Percentiles rank a stretch among this genome's conserved stretches.
phyloP scores from a whole-genome alignment of 805 yeast species.

The Phaffomyces antillensis region DNA sequence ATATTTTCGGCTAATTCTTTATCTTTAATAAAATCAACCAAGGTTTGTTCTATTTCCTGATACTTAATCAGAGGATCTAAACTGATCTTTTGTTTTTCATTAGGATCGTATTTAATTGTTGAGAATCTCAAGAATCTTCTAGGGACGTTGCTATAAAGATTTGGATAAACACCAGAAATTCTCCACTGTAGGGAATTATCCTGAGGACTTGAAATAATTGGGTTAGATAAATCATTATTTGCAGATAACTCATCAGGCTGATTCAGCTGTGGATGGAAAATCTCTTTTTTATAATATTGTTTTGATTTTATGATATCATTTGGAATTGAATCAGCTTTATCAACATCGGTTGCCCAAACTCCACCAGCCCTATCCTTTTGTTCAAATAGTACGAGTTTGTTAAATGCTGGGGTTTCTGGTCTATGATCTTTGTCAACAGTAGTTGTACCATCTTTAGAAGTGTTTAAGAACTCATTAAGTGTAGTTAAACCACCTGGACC shows the following conservation, averaged over 20 bases:
- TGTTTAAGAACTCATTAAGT: constrained; percentile 26
- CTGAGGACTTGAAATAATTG: constrained; percentile 16
- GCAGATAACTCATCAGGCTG: constrained; percentile 9
- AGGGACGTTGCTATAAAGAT: constrained; percentile 35
- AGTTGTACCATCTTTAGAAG: constrained; percentile 24
- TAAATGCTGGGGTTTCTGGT: constrained; percentile 20
- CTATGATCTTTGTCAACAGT: constrained; percentile 11
- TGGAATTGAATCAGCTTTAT: constrained; percentile 12
- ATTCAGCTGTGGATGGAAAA: constrained; percentile 20
- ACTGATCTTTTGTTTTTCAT: not conserved
- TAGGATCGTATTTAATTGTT: constrained; percentile 23
- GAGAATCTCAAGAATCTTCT: constrained; percentile 31
- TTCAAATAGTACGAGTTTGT: constrained; percentile 33
- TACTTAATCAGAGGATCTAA: constrained; percentile 33
- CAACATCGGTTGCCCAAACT: constrained; percentile 29
- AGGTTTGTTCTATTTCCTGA: constrained; percentile 25
- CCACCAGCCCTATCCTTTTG: constrained; percentile 35
- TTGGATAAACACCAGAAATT: constrained; percentile 29
- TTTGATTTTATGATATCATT: constrained; percentile 23
- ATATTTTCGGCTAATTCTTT: constrained; percentile 27
- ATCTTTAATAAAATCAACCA: constrained; percentile 23
- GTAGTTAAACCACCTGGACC: constrained; percentile 33
- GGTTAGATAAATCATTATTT: constrained; percentile 11
- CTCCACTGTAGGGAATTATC: constrained; percentile 32
- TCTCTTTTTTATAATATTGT: constrained; percentile 26